A percentile compares a stretch with the other conserved stretches of the same genome.
phyloP scores from a whole-genome alignment of 2,329 filamentous ascomycete species.

The Cordyceps fumosorosea region DNA sequence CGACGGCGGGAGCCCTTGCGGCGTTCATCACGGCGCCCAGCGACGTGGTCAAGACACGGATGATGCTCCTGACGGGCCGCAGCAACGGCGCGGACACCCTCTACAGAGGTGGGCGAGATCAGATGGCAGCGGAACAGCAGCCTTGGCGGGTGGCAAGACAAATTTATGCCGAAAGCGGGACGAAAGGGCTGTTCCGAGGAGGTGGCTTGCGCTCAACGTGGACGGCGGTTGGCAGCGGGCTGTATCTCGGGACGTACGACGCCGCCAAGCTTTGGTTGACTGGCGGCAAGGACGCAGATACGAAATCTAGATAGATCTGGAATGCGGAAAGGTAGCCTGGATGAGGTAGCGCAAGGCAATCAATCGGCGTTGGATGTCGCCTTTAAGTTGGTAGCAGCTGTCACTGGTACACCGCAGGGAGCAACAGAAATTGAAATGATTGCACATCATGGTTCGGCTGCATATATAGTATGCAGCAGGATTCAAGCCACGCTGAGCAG shows the following conservation, averaged over 20 bases:
- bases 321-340: not conserved
- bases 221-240: constrained; percentile 75
- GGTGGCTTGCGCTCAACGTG: constrained; percentile 66
- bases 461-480: not conserved
- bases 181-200: constrained; percentile 71
- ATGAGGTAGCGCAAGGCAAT: not conserved
- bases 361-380: not conserved
- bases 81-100: constrained; percentile 21
- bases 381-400: not conserved
- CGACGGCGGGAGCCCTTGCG: constrained; percentile 64
- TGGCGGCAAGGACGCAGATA: constrained; percentile 13
- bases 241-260: constrained; percentile 86
- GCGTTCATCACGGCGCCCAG: constrained; percentile 81
- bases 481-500: not conserved
- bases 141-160: constrained; percentile 56
- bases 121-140: constrained; percentile 25
- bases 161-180: constrained; percentile 59
- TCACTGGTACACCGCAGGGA: not conserved
- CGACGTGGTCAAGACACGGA: constrained; percentile 82
- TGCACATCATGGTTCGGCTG: not conserved
- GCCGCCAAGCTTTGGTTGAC: constrained; percentile 62
- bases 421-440: not conserved
- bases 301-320: not conserved
- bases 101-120: constrained; percentile 23
- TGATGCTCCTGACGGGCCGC: constrained; percentile 66